These are phyloP conservation scores for Xylaria venustula DNA, from an alignment of 495 filamentous ascomycete species.

Conservation along the genomic window DNA sequence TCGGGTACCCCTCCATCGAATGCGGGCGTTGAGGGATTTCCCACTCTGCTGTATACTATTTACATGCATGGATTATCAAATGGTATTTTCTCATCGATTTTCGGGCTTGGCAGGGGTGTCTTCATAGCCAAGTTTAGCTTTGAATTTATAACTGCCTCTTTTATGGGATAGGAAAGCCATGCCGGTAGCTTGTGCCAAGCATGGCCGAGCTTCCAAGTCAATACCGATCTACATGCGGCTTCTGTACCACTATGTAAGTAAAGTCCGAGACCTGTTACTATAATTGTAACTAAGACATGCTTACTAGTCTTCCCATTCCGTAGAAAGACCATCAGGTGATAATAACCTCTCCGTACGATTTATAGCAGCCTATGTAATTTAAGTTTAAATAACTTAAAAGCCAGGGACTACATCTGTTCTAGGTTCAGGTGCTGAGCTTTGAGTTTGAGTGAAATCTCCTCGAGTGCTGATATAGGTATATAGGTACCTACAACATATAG, in stretches of 20 bases:
- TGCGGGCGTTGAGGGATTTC: constrained; percentile 7
- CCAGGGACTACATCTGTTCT: no score
- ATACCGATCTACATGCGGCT: neutral
- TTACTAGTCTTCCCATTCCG: no score
- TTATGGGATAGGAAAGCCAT: neutral
- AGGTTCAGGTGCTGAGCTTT: no score
- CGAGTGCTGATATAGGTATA: no score
- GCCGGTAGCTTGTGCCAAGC: neutral
- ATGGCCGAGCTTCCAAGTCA: neutral
- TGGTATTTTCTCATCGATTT: neutral
- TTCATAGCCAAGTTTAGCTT: neutral
- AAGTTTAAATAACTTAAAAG: no score
- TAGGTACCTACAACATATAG: no score
- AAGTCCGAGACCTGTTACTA: no score
- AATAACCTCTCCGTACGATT: no score
- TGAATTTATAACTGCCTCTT: neutral
- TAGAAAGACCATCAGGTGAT: no score
- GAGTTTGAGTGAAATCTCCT: no score
- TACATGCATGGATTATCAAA: neutral
- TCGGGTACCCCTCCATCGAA: neutral
- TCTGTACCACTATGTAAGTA: neutral
- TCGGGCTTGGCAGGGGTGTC: constrained; percentile 7
- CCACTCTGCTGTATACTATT: neutral
- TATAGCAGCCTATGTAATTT: no score
- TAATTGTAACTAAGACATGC: no score